Percentiles rank a stretch among this genome's conserved stretches.
phyloP scores from a whole-genome alignment of 1,284 basidiomycete genomes.

The Microbotryomycetes sp. region DNA sequence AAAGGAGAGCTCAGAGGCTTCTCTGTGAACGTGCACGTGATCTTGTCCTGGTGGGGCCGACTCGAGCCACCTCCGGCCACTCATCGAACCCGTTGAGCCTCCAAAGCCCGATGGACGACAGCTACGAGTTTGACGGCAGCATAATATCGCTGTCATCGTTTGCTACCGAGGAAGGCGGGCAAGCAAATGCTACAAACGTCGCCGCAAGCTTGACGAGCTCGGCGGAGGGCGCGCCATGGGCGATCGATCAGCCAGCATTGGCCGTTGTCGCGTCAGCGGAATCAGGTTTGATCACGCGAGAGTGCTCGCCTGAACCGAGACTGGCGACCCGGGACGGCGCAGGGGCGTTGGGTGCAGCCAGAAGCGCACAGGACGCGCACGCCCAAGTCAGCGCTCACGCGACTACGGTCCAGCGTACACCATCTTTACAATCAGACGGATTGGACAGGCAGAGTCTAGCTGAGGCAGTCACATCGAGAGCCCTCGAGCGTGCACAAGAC shows the following conservation, averaged over 20 bases:
- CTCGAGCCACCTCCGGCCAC: no score
- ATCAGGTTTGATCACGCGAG: not conserved
- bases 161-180: not conserved
- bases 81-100: no score
- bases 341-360: not conserved
- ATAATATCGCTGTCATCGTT: constrained; percentile 1
- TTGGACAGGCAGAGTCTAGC: not conserved
- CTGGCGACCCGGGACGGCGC: not conserved
- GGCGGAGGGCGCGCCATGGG: not conserved
- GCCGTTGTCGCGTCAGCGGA: not conserved
- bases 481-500: no score
- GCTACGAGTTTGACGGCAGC: constrained; percentile 7
- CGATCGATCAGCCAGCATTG: not conserved
- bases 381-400: not conserved
- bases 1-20: no score
- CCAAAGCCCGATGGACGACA: constrained; percentile 11
- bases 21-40: no score
- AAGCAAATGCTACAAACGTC: not conserved
- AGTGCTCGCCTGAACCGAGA: not conserved
- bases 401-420: not conserved
- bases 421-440: no score
- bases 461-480: not conserved
- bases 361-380: not conserved
- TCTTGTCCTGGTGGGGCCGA: no score
- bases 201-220: not conserved